Evolutionary conservation across 2,329 filamentous ascomycete species (phyloP).

Genomic region (Aspergillus luchuensis): DNA sequence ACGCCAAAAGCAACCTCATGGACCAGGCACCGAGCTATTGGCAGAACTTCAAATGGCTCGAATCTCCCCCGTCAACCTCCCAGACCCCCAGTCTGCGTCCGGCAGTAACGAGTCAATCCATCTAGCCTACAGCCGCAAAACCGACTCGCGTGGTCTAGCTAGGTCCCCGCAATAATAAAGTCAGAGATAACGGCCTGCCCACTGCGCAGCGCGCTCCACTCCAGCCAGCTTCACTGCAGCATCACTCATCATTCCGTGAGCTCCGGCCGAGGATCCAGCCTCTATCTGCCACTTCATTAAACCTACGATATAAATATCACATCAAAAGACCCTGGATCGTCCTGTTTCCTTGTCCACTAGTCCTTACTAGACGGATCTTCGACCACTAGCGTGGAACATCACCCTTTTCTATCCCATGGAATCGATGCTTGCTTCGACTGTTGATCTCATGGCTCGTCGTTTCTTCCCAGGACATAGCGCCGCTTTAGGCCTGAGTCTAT

Average conservation of each 20-base stretch:
- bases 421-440: conserved; percentile 19
- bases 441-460: conserved; percentile 33
- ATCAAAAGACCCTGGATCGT: not conserved
- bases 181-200: no score
- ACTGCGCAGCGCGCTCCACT: not conserved
- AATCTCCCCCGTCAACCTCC: not conserved
- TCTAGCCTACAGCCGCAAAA: not conserved
- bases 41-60: not conserved
- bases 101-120: not conserved
- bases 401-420: conserved; percentile 5
- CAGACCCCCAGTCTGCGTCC: not conserved
- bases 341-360: not conserved
- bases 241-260: not conserved
- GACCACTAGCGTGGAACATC: not conserved
- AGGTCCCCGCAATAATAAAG: not conserved
- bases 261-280: not conserved
- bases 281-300: not conserved
- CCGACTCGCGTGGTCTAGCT: not conserved
- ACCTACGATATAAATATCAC: not conserved
- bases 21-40: not conserved
- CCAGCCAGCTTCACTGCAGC: conserved; percentile 1
- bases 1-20: not conserved
- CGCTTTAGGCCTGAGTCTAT: conserved; percentile 33
- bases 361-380: not conserved
- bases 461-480: conserved; percentile 30